These are phyloP conservation scores for Fusarium coicis DNA, from an alignment of 2,329 filamentous ascomycete species.

Conservation along the genomic window DNA sequence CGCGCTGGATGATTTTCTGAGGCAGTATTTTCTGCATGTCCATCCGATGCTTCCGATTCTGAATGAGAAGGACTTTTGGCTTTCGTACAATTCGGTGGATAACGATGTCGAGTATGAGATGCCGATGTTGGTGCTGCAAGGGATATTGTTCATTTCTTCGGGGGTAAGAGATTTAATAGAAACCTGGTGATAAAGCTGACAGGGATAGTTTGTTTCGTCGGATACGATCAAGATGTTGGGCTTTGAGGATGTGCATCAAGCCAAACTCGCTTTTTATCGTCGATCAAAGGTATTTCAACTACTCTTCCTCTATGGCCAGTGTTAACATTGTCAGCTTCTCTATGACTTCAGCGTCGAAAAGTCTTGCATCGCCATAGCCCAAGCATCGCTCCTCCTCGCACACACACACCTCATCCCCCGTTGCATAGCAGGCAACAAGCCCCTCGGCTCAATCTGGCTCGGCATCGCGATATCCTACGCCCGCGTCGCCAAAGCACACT, in stretches of 20 bases:
- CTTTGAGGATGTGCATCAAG: conserved; percentile 38
- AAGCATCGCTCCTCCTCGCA: conserved; percentile 37
- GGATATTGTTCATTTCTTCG: conserved; percentile 37
- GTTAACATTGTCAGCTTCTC: too few species aligned
- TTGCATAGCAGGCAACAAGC: conserved; percentile 40
- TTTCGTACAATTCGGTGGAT: conserved; percentile 32
- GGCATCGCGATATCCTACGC: conserved; percentile 43
- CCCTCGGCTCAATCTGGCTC: conserved; percentile 41
- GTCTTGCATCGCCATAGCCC: conserved; percentile 39
- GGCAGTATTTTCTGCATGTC: conserved; percentile 45
- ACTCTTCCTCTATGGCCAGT: too few species aligned
- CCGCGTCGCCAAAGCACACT: conserved; percentile 39
- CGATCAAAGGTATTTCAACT: too few species aligned
- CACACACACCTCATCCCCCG: conserved; percentile 42
- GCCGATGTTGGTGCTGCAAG: conserved; percentile 39
- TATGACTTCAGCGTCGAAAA: conserved; percentile 43
- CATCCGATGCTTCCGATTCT: conserved; percentile 45
- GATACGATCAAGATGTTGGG: conserved; percentile 36
- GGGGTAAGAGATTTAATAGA: conserved; percentile 9
- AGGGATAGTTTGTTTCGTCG: conserved; percentile 25
- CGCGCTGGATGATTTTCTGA: conserved; percentile 44
- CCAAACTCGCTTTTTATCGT: conserved; percentile 40
- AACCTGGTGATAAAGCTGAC: background rate
- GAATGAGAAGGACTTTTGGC: conserved; percentile 42
- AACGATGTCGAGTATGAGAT: conserved; percentile 12